A percentile compares a stretch with the other conserved stretches of the same genome.
These are phyloP conservation scores for Heimioporus sp. DNA, from an alignment of 768 basidiomycete genomes.

Conservation along the genomic window DNA sequence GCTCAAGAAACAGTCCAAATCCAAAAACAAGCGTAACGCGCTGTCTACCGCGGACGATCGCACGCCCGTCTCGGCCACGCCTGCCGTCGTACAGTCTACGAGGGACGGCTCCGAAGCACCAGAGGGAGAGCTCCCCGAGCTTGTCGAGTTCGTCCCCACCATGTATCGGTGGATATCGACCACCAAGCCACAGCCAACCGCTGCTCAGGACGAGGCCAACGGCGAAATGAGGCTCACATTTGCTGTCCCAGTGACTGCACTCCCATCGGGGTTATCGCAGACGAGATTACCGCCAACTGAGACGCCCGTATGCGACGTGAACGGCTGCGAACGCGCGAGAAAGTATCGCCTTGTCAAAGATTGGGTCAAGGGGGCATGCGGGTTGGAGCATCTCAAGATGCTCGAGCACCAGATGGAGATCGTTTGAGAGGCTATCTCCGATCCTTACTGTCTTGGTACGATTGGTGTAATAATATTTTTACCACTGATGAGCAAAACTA, in stretches of 20 bases:
- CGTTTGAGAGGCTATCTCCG: not conserved
- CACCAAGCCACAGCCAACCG: slow-evolving; percentile 28
- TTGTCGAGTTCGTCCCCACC: slow-evolving; percentile 42
- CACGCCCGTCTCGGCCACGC: slow-evolving; percentile 31
- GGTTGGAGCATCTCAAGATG: slow-evolving; percentile 59
- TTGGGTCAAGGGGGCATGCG: slow-evolving; percentile 60
- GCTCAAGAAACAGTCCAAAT: slow-evolving; percentile 78
- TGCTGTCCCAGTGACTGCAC: slow-evolving; percentile 45
- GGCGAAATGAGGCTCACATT: slow-evolving; percentile 47
- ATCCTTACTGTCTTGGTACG: no score
- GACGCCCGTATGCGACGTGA: slow-evolving; percentile 47
- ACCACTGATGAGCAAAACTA: no score
- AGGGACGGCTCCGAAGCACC: slow-evolving; percentile 30
- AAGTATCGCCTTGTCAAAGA: slow-evolving; percentile 69
- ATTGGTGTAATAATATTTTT: no score
- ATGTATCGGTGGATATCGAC: slow-evolving; percentile 78
- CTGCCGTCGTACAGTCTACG: slow-evolving; percentile 26
- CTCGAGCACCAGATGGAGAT: slow-evolving; percentile 38
- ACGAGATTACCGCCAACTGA: slow-evolving; percentile 3
- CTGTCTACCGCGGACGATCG: slow-evolving; percentile 48
- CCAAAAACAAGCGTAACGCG: slow-evolving; percentile 57
- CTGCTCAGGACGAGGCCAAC: slow-evolving; percentile 3
- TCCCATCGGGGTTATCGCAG: slow-evolving; percentile 17
- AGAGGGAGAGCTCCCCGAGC: slow-evolving; percentile 42
- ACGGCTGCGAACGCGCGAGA: slow-evolving; percentile 51